A percentile compares a stretch with the other conserved stretches of the same genome.
Conservation (phyloP, 495 filamentous ascomycete genomes). For the Chaetomium tenue region DNA sequence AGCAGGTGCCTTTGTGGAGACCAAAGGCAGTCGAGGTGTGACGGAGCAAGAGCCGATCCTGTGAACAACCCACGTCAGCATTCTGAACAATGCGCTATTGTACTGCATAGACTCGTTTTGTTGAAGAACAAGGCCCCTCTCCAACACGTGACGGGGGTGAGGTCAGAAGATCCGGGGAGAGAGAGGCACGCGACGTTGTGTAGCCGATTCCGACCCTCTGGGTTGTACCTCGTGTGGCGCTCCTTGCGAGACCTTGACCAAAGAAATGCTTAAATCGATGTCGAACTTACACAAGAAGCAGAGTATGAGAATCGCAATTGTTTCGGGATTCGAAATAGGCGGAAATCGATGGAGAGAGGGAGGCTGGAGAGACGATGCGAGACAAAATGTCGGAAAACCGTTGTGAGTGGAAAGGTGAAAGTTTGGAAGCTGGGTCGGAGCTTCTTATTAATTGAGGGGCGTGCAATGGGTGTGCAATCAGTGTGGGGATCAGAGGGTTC, state of each 20-base stretch:
- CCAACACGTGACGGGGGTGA: neutral
- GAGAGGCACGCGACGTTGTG: constrained; percentile 10
- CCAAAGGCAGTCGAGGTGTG: constrained; percentile 58
- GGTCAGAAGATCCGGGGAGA: neutral
- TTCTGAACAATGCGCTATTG: neutral
- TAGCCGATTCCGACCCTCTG: constrained; percentile 8
- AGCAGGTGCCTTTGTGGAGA: constrained; percentile 61
- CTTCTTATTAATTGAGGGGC: constrained; percentile 34
- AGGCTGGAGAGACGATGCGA: constrained; percentile 6
- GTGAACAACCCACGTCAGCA: constrained; percentile 13
- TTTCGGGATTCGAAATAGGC: neutral
- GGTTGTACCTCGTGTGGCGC: constrained; percentile 13
- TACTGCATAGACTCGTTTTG: neutral
- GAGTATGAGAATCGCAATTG: constrained; percentile 10
- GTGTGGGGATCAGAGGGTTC: constrained; percentile 30
- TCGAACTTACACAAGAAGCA: constrained; percentile 7
- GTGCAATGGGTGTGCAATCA: constrained; percentile 24
- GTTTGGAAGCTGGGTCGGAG: constrained; percentile 24
- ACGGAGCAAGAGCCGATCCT: neutral
- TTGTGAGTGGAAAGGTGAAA: constrained; percentile 17
- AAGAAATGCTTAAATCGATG: neutral
- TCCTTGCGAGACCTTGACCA: constrained; percentile 6
- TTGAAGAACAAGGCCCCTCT: neutral
- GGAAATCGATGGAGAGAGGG: neutral
- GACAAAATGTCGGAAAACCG: constrained; percentile 8